Percentiles rank a stretch among this genome's conserved stretches.
Conservation (phyloP, 768 basidiomycete species). For the Lactarius tabidus region DNA sequence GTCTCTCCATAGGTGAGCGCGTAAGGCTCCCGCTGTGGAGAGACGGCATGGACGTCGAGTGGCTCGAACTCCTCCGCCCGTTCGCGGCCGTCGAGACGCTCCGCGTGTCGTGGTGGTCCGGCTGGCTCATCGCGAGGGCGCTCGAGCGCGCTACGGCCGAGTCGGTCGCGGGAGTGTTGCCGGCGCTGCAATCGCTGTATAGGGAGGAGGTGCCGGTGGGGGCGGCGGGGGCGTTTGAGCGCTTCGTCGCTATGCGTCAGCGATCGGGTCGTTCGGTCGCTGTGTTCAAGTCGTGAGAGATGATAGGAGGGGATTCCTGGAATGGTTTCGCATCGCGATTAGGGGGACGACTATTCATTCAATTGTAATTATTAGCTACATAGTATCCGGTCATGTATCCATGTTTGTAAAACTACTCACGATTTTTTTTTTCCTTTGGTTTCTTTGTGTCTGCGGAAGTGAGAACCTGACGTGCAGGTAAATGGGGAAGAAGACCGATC, state of each 20-base stretch:
- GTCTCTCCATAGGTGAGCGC: not conserved
- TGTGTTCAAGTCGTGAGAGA: not conserved
- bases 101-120: not conserved
- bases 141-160: not conserved
- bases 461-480: too few species aligned
- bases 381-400: not conserved
- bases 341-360: too few species aligned
- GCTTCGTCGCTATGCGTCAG: not conserved
- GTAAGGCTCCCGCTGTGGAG: not conserved
- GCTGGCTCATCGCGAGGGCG: not conserved
- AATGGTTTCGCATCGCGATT: not conserved
- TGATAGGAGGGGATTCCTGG: not conserved
- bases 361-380: not conserved
- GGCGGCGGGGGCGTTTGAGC: not conserved
- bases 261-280: not conserved
- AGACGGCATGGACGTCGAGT: not conserved
- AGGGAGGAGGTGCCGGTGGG: not conserved
- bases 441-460: too few species aligned
- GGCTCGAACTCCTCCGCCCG: not conserved
- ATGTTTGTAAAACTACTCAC: too few species aligned
- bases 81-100: conserved; percentile 1
- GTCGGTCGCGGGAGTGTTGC: not conserved
- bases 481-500: too few species aligned
- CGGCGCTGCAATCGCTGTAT: not conserved
- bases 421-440: too few species aligned